Conservation (phyloP, 83 land plant species). For the Diphasiastrum complanatum region DNA sequence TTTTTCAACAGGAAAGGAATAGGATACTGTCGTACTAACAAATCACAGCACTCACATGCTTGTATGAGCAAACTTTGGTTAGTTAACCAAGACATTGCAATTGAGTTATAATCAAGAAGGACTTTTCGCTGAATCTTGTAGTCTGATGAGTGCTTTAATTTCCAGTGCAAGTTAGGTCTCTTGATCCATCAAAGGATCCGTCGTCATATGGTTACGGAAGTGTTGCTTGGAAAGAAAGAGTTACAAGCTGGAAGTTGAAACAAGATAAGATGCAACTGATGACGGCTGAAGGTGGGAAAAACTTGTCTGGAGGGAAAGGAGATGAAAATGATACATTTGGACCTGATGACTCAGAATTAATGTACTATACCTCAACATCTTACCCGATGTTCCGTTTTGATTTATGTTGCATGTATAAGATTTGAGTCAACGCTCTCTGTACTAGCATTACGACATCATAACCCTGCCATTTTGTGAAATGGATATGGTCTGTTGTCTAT, state of each 20-base stretch:
- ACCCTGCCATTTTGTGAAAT: too few species aligned
- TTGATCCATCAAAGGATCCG: conserved; percentile 62
- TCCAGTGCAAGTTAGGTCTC: conserved; percentile 4
- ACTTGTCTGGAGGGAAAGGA: conserved; percentile 21
- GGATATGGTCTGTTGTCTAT: too few species aligned
- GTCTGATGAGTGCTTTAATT: conserved; percentile 16
- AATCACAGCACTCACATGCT: too few species aligned
- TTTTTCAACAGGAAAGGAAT: too few species aligned
- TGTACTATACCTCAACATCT: conserved; percentile 21
- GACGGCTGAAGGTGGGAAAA: conserved; percentile 36
- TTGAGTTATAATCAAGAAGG: neutral
- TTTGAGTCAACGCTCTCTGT: neutral
- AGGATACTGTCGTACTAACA: too few species aligned
- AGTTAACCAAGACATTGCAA: conserved; percentile 1
- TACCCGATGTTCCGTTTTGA: neutral
- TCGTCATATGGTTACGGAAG: conserved; percentile 75
- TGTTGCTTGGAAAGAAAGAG: conserved; percentile 74
- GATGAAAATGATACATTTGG: conserved; percentile 29
- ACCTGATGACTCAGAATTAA: conserved; percentile 36
- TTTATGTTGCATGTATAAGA: too few species aligned
- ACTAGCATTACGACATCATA: neutral
- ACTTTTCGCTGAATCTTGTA: conserved; percentile 42
- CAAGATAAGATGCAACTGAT: conserved; percentile 50
- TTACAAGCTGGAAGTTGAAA: conserved; percentile 59
- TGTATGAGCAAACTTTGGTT: too few species aligned